Conservation (phyloP, 805 yeast species). For the Saccharomycopsis oosterbeekiorum region DNA sequence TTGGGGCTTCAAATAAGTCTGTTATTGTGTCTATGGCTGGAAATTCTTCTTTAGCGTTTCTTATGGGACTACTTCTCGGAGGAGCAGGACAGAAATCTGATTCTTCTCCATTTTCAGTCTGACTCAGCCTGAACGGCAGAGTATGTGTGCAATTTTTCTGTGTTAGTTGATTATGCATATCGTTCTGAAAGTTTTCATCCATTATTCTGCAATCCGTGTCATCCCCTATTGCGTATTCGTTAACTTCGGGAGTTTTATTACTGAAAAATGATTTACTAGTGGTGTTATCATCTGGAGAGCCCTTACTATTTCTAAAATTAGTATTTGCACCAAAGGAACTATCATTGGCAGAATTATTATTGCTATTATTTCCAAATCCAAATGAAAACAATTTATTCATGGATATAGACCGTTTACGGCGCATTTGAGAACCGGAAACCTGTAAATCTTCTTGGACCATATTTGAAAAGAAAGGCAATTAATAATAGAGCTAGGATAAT, state of each 20-base stretch:
- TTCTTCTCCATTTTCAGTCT: background rate
- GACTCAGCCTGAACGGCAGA: background rate
- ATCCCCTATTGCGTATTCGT: background rate
- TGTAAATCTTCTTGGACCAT: background rate
- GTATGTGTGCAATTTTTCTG: background rate
- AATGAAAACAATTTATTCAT: conserved; percentile 32
- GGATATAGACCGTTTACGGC: conserved; percentile 33
- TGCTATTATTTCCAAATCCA: conserved; percentile 21
- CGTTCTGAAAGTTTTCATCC: background rate
- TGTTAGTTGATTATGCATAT: background rate
- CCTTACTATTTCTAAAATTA: conserved; percentile 6
- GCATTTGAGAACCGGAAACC: background rate
- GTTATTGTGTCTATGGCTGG: background rate
- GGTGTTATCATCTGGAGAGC: conserved; percentile 12
- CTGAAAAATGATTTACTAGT: conserved; percentile 7
- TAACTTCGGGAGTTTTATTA: background rate
- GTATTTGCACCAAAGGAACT: background rate
- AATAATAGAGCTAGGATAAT: background rate
- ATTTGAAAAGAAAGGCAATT: background rate
- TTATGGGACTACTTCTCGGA: background rate
- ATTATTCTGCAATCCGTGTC: background rate
- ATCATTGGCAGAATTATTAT: background rate
- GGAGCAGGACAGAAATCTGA: conserved; percentile 1
- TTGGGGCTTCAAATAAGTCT: background rate
- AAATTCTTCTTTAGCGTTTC: background rate